A percentile compares a stretch with the other conserved stretches of the same genome.
phyloP scores from a whole-genome alignment of 495 filamentous ascomycete genomes.

The Oleoguttula mirabilis region DNA sequence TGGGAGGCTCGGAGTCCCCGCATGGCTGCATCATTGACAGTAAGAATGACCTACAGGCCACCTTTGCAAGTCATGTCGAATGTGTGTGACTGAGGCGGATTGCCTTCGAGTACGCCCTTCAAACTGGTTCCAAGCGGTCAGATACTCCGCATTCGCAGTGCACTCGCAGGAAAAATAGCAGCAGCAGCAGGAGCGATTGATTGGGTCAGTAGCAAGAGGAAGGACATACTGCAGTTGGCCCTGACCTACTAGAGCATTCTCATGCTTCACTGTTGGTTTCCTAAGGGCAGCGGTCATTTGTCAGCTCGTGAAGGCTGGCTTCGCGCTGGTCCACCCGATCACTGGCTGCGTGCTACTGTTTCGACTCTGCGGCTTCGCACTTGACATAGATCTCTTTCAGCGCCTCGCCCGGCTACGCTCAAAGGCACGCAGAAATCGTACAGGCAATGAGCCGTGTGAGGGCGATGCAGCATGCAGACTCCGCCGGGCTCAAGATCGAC shows the following conservation, averaged over 20 bases:
- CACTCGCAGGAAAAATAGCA: too few species aligned
- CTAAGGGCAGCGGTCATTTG: neutral
- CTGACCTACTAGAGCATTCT: neutral
- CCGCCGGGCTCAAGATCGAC: conserved; percentile 20
- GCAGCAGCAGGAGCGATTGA: too few species aligned
- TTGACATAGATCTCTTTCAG: conserved; percentile 9
- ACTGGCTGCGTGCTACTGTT: too few species aligned
- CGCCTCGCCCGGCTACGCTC: conserved; percentile 16
- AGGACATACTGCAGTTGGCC: neutral
- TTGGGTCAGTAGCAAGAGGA: neutral
- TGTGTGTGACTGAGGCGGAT: too few species aligned
- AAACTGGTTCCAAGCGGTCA: too few species aligned
- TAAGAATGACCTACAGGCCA: too few species aligned
- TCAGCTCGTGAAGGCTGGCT: neutral
- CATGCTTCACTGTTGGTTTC: neutral
- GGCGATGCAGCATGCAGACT: conserved; percentile 15
- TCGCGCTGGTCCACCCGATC: neutral
- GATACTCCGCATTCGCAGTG: too few species aligned
- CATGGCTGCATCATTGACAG: too few species aligned
- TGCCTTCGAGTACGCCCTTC: too few species aligned
- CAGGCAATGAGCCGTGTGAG: conserved; percentile 21
- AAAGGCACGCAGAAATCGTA: conserved; percentile 20
- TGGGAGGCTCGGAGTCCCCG: too few species aligned
- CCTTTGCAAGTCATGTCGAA: too few species aligned
- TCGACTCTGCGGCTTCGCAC: too few species aligned